A percentile compares a stretch with the other conserved stretches of the same genome.
Conservation (phyloP, 306 rosid species). For the Dryas octopetala region DNA sequence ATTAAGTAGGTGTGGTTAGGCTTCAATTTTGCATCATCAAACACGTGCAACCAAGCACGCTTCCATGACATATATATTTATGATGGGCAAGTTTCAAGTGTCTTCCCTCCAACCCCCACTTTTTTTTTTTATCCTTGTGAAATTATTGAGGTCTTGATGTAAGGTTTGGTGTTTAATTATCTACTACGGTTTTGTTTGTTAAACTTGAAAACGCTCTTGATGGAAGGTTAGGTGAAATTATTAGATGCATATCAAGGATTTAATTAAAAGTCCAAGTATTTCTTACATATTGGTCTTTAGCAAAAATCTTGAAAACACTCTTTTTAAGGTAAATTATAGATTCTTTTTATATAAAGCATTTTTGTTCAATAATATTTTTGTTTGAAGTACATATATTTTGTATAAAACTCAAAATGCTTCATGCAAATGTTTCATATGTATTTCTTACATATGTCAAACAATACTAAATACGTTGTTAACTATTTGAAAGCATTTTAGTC, state of each 20-base stretch:
- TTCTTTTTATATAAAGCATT: no score
- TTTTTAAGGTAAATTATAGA: no score
- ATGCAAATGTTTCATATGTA: no score
- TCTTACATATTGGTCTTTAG: no score
- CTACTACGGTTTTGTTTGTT: not conserved
- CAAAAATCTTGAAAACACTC: no score
- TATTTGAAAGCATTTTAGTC: no score
- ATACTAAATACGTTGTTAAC: no score
- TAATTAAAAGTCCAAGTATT: not conserved
- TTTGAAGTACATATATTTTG: no score
- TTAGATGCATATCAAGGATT: not conserved
- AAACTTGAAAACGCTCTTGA: not conserved
- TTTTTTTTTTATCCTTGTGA: not conserved
- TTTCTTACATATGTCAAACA: no score
- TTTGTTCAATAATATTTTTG: no score
- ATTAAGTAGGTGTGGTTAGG: conserved; percentile 14
- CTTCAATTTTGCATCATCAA: conserved; percentile 36
- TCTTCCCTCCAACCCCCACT: not conserved
- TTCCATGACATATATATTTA: conserved; percentile 7
- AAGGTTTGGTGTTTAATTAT: not conserved
- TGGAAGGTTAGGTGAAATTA: not conserved
- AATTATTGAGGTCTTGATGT: conserved; percentile 14
- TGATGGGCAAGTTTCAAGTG: conserved; percentile 25
- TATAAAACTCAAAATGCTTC: no score
- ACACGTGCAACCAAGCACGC: conserved; percentile 43